These are phyloP conservation scores for Tricholoma sp. DNA, from an alignment of 768 basidiomycete genomes.

Conservation along the genomic window DNA sequence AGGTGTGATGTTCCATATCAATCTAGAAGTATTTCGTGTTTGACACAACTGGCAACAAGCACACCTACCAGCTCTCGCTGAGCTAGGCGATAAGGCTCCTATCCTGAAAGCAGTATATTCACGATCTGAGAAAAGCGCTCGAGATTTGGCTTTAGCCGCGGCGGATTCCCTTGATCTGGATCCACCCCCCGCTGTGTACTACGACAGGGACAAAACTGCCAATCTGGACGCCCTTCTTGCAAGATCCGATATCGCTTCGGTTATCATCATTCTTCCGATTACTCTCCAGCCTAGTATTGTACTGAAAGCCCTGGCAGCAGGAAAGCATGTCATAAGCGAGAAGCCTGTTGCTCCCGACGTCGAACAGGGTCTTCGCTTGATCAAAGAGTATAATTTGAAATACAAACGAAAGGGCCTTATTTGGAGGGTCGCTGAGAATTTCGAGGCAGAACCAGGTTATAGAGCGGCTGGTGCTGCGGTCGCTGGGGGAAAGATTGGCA, in stretches of 20 bases:
- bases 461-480: constrained; percentile 45
- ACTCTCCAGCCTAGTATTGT: constrained; percentile 66
- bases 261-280: constrained; percentile 78
- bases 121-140: constrained; percentile 58
- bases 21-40: neutral
- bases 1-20: constrained; percentile 38
- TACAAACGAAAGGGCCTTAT: constrained; percentile 72
- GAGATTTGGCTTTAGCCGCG: constrained; percentile 47
- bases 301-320: constrained; percentile 57
- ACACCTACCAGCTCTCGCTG: constrained; percentile 71
- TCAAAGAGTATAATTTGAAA: constrained; percentile 62
- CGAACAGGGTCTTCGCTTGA: constrained; percentile 53
- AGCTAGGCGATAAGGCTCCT: constrained; percentile 41
- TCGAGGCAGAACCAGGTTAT: constrained; percentile 59
- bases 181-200: constrained; percentile 45
- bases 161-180: constrained; percentile 32
- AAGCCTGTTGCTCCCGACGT: constrained; percentile 81
- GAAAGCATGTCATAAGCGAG: constrained; percentile 88
- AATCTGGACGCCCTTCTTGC: constrained; percentile 62
- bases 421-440: constrained; percentile 25
- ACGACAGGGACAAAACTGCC: constrained; percentile 41
- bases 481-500: constrained; percentile 61
- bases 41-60: constrained; percentile 33
- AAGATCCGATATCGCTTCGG: constrained; percentile 63
- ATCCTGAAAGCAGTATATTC: constrained; percentile 72